Percentiles rank a stretch among this genome's conserved stretches.
These are phyloP conservation scores for Termitomyces sp. DNA, from an alignment of 768 basidiomycete genomes.

Conservation along the genomic window DNA sequence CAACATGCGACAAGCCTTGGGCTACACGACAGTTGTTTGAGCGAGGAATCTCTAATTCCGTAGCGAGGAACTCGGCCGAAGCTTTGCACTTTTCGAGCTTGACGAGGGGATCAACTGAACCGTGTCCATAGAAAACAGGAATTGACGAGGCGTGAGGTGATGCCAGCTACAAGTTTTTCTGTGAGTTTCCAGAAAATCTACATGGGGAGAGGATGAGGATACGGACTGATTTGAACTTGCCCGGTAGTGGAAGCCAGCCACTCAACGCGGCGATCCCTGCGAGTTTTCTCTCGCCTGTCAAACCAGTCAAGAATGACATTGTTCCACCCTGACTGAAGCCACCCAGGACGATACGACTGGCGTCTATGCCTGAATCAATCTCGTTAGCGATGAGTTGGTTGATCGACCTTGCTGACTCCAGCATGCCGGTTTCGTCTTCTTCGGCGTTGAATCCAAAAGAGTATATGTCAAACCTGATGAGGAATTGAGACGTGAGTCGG, in stretches of 20 bases:
- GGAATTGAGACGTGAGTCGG: constrained; percentile 1
- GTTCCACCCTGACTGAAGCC: constrained; percentile 88
- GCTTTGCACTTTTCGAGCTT: constrained; percentile 44
- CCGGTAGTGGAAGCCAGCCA: constrained; percentile 70
- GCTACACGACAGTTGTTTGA: constrained; percentile 32
- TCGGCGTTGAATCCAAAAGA: constrained; percentile 53
- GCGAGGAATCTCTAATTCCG: constrained; percentile 45
- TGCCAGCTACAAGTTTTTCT: constrained; percentile 43
- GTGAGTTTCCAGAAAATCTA: background rate
- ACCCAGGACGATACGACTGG: constrained; percentile 74
- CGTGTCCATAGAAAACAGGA: constrained; percentile 88
- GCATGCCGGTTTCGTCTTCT: constrained; percentile 80
- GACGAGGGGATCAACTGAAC: constrained; percentile 71
- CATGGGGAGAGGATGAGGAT: background rate
- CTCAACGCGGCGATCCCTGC: constrained; percentile 72
- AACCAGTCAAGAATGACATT: constrained; percentile 71
- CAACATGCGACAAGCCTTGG: constrained; percentile 61
- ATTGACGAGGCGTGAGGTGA: constrained; percentile 52
- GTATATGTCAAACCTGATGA: constrained; percentile 69
- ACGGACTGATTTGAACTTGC: constrained; percentile 62
- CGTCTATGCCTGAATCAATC: constrained; percentile 62
- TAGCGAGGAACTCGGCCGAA: constrained; percentile 54
- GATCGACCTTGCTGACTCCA: constrained; percentile 54
- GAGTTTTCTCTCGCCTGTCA: constrained; percentile 62
- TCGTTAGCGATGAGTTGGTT: constrained; percentile 71